phyloP scores from a whole-genome alignment of 768 basidiomycete genomes.

The Tubosaeta brunneosetosa region DNA sequence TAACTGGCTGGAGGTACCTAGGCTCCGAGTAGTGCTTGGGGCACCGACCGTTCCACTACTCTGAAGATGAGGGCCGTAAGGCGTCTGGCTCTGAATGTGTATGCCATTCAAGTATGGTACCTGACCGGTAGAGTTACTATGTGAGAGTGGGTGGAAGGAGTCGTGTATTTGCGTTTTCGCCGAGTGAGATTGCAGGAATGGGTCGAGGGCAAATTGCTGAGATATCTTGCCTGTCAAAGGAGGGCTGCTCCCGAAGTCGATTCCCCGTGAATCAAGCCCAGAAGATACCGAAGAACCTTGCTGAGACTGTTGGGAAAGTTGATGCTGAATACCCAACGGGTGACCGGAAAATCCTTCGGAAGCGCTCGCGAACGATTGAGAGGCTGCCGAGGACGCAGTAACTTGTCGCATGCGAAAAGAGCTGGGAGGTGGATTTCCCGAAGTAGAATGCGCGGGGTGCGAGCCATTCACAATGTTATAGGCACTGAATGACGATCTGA shows the following conservation, averaged over 20 bases:
- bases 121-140: slow-evolving; percentile 30
- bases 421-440: slow-evolving; percentile 30
- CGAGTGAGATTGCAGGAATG: slow-evolving; percentile 30
- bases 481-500: slow-evolving; percentile 34
- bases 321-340: slow-evolving; percentile 29
- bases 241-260: slow-evolving; percentile 31
- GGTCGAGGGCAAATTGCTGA: slow-evolving; percentile 31
- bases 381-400: slow-evolving; percentile 22
- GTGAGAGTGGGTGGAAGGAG: slow-evolving; percentile 31
- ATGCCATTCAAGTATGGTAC: slow-evolving; percentile 36
- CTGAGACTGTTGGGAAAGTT: slow-evolving; percentile 34
- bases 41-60: slow-evolving; percentile 34
- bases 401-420: slow-evolving; percentile 36
- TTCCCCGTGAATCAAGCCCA: slow-evolving; percentile 25
- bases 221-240: slow-evolving; percentile 23
- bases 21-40: slow-evolving; percentile 21
- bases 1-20: slow-evolving; percentile 28
- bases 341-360: slow-evolving; percentile 26
- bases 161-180: slow-evolving; percentile 31
- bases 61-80: slow-evolving; percentile 66
- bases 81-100: slow-evolving; percentile 67
- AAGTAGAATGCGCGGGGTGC: slow-evolving; percentile 19
- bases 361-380: slow-evolving; percentile 23
- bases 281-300: slow-evolving; percentile 22
- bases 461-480: slow-evolving; percentile 26